Evolutionary conservation across 371 early-diverging fungal species (phyloP).

Genomic region (Thermomucor indicae-seudaticae): DNA sequence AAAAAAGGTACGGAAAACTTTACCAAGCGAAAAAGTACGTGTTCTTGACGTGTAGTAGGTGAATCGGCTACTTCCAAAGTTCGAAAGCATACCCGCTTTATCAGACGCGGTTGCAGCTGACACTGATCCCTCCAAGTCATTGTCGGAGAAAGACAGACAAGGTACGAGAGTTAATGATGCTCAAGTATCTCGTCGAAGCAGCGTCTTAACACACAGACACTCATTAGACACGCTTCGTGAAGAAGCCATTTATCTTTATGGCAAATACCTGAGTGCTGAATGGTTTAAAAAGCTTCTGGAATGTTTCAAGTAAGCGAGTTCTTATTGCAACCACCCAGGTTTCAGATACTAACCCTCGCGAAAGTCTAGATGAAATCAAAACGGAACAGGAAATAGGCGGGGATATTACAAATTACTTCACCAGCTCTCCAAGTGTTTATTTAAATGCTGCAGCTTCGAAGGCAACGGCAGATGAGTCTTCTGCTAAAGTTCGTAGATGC

Average conservation of each 20-base stretch:
- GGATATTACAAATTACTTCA: slow-evolving; percentile 1
- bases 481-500: not conserved
- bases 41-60: not conserved
- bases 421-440: not conserved
- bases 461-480: not conserved
- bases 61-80: not conserved
- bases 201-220: not conserved
- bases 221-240: not conserved
- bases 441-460: not conserved
- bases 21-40: not conserved
- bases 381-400: not conserved
- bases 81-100: not conserved
- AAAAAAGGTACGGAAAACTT: slow-evolving; percentile 3
- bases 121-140: no score
- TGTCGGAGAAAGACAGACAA: no score
- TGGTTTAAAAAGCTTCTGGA: not conserved
- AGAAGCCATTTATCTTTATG: not conserved
- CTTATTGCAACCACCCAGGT: not conserved
- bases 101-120: not conserved
- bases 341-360: not conserved
- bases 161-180: no score
- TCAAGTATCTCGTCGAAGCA: no score
- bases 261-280: slow-evolving; percentile 1
- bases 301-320: not conserved
- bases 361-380: not conserved